Evolutionary conservation across 805 yeast genomes (phyloP).

Genomic region (Candida vaughaniae): DNA sequence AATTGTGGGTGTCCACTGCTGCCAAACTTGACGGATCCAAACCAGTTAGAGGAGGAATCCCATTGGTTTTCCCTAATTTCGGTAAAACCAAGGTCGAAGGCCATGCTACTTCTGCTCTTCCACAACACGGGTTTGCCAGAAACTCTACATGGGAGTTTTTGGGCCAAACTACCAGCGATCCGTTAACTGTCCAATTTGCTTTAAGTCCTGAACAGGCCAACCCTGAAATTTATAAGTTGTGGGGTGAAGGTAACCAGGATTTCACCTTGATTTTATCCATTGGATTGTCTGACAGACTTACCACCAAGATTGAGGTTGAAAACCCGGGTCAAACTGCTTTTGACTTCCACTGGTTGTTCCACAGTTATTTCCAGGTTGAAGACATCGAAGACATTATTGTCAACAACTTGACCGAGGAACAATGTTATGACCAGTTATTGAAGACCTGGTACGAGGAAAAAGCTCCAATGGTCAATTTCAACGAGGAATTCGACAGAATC

Average conservation of each 20-base stretch:
- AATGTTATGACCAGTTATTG: conserved; percentile 74
- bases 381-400: conserved; percentile 80
- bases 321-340: conserved; percentile 65
- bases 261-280: conserved; percentile 77
- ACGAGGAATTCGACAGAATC: conserved; percentile 81
- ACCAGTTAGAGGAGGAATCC: conserved; percentile 97
- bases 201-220: conserved; percentile 82
- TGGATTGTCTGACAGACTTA: conserved; percentile 57
- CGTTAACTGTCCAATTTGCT: conserved; percentile 81
- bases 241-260: conserved; percentile 57
- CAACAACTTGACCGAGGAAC: conserved; percentile 71
- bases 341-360: conserved; percentile 94
- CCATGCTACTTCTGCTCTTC: conserved; percentile 63
- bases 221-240: conserved; percentile 53
- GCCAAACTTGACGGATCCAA: conserved; percentile 89
- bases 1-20: conserved; percentile 74
- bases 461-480: conserved; percentile 71
- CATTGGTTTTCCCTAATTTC: conserved; percentile 90
- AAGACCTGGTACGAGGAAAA: conserved; percentile 62
- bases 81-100: conserved; percentile 61
- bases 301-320: conserved; percentile 71
- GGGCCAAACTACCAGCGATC: conserved; percentile 76
- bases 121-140: conserved; percentile 97
- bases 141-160: conserved; percentile 89
- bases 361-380: conserved; percentile 73